Conservation (phyloP, 805 yeast species). For the Jamesozyma rosinii region DNA sequence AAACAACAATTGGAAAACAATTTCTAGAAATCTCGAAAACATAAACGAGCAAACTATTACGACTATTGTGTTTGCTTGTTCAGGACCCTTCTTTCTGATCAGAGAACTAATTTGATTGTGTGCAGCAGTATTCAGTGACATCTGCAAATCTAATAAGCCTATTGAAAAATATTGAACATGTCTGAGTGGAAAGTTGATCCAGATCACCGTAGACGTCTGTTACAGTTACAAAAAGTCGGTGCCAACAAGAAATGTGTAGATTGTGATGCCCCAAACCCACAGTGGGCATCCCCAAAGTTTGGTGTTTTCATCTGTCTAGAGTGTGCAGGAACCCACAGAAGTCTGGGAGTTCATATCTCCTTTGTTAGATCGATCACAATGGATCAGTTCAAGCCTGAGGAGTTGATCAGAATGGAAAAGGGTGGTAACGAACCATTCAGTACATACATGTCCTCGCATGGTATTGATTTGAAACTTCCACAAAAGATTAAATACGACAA, state of each 20-base stretch:
- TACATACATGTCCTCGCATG: slow-evolving; percentile 59
- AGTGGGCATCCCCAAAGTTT: slow-evolving; percentile 98
- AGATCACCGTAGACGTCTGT: slow-evolving; percentile 72
- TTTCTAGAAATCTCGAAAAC: too few relatives aligned
- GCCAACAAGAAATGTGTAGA: slow-evolving; percentile 86
- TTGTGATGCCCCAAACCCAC: slow-evolving; percentile 92
- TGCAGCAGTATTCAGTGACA: too few relatives aligned
- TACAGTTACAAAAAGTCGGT: slow-evolving; percentile 71
- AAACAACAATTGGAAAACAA: too few relatives aligned
- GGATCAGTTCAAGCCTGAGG: slow-evolving; percentile 97
- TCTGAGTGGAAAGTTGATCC: slow-evolving; percentile 87
- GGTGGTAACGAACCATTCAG: slow-evolving; percentile 84
- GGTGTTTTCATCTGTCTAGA: slow-evolving; percentile 95
- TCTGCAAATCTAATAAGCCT: too few relatives aligned
- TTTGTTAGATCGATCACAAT: slow-evolving; percentile 94
- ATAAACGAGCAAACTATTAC: too few relatives aligned
- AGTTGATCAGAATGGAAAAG: slow-evolving; percentile 77
- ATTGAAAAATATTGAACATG: too few relatives aligned
- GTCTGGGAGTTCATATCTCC: slow-evolving; percentile 92
- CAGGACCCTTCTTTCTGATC: too few relatives aligned
- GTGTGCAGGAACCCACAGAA: slow-evolving; percentile 95
- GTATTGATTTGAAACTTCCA: slow-evolving; percentile 54
- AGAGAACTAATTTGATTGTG: too few relatives aligned
- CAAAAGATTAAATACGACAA: slow-evolving; percentile 76
- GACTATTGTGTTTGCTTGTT: too few relatives aligned